These are phyloP conservation scores for Panicum miliaceum DNA, from an alignment of 176 grass and related monocot genomes.

Conservation along the genomic window DNA sequence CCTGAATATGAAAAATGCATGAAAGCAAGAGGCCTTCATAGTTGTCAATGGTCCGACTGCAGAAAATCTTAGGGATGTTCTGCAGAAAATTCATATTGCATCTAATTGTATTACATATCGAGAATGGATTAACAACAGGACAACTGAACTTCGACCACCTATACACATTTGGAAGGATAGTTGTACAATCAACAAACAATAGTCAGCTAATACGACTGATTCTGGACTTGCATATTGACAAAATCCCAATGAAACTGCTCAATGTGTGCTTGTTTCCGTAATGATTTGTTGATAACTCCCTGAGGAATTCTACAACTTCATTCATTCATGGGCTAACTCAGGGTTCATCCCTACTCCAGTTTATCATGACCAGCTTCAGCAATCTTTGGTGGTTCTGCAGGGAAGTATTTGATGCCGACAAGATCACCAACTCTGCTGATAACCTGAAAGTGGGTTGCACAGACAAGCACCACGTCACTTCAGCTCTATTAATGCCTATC, in stretches of 20 bases:
- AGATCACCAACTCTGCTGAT: conserved; percentile 85
- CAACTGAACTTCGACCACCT: conserved; percentile 27
- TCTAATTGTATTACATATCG: conserved; percentile 33
- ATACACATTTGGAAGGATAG: conserved; percentile 50
- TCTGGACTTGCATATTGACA: conserved; percentile 27
- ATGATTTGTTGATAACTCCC: conserved; percentile 6
- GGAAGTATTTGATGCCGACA: conserved; percentile 83
- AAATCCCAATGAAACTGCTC: conserved; percentile 45
- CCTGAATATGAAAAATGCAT: background rate
- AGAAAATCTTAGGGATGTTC: conserved; percentile 6
- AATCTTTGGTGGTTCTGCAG: conserved; percentile 63
- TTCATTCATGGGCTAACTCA: background rate
- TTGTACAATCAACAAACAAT: conserved; percentile 43
- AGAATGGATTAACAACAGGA: conserved; percentile 32
- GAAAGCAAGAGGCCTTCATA: conserved; percentile 2
- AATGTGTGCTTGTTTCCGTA: conserved; percentile 2
- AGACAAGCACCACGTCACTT: conserved; percentile 12
- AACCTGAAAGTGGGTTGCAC: conserved; percentile 50
- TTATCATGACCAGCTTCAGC: conserved; percentile 36
- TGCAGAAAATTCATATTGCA: conserved; percentile 17
- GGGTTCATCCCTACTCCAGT: conserved; percentile 42
- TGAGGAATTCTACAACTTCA: conserved; percentile 7
- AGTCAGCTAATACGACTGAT: conserved; percentile 31
- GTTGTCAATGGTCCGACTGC: background rate
- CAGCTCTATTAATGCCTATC: background rate